Conservation (phyloP, 2,329 filamentous ascomycete genomes). For the Diaporthe eres region DNA sequence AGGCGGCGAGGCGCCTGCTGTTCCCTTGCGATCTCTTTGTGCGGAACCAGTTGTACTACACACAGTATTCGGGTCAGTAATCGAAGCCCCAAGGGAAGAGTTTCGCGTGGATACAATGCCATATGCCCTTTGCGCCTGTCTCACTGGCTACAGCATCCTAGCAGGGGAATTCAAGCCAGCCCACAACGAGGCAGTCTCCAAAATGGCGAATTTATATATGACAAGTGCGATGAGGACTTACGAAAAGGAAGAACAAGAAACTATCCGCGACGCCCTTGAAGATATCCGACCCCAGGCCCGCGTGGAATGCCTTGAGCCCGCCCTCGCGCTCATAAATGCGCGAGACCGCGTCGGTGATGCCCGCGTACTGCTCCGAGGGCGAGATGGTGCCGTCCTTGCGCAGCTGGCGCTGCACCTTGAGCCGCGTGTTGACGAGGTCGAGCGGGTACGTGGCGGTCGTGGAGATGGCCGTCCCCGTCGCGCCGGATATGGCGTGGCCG, state of each 20-base stretch:
- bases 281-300: constrained; percentile 74
- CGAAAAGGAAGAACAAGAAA: constrained; percentile 75
- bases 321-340: constrained; percentile 81
- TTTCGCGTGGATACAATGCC: too few relatives aligned
- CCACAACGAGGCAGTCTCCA: neutral
- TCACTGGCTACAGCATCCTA: neutral
- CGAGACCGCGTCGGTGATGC: constrained; percentile 76
- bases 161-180: constrained; percentile 66
- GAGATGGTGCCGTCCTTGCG: constrained; percentile 51
- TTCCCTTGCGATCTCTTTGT: constrained; percentile 52
- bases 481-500: constrained; percentile 86
- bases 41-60: constrained; percentile 69
- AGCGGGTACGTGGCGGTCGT: constrained; percentile 86
- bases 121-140: neutral
- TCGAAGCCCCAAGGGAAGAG: neutral
- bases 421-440: constrained; percentile 83
- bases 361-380: constrained; percentile 67
- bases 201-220: neutral
- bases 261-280: constrained; percentile 80
- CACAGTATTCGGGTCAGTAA: neutral
- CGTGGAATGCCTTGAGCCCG: constrained; percentile 79
- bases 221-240: neutral
- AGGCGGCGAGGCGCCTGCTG: constrained; percentile 66
- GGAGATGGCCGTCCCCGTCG: constrained; percentile 82
- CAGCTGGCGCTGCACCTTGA: constrained; percentile 81